Evolutionary conservation across 495 filamentous ascomycete species (phyloP).

Genomic region (Daldinia loculata): DNA sequence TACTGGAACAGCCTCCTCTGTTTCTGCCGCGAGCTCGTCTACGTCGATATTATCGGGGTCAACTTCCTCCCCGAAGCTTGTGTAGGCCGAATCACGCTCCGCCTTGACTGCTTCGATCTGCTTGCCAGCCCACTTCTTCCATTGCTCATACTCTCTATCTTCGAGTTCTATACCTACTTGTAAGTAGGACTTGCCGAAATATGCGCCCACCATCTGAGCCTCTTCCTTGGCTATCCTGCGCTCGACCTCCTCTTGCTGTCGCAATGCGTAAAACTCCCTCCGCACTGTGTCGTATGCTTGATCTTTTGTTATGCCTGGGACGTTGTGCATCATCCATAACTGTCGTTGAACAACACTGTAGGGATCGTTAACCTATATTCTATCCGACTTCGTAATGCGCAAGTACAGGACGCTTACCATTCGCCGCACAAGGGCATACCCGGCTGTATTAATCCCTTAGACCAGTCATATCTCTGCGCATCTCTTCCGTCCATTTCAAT

Average conservation of each 20-base stretch:
- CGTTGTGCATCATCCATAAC: constrained; percentile 78
- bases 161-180: constrained; percentile 86
- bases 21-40: constrained; percentile 14
- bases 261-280: constrained; percentile 86
- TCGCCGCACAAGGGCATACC: constrained; percentile 85
- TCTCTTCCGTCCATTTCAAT: constrained; percentile 89
- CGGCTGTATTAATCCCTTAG: constrained; percentile 74
- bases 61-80: constrained; percentile 49
- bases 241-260: constrained; percentile 84
- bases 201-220: constrained; percentile 82
- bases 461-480: constrained; percentile 77
- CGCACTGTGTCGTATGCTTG: constrained; percentile 88
- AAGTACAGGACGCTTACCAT: constrained; percentile 62
- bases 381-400: neutral
- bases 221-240: constrained; percentile 87
- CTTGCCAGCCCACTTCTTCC: constrained; percentile 80
- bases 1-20: neutral
- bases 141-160: constrained; percentile 75
- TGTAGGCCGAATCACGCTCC: constrained; percentile 59
- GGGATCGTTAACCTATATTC: constrained; percentile 17
- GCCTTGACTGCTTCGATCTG: constrained; percentile 54
- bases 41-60: constrained; percentile 16
- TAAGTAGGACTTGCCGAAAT: constrained; percentile 77
- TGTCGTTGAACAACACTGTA: constrained; percentile 92
- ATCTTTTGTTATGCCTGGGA: constrained; percentile 62